Conservation (phyloP, 768 basidiomycete species). For the Amanita fuliginea region DNA sequence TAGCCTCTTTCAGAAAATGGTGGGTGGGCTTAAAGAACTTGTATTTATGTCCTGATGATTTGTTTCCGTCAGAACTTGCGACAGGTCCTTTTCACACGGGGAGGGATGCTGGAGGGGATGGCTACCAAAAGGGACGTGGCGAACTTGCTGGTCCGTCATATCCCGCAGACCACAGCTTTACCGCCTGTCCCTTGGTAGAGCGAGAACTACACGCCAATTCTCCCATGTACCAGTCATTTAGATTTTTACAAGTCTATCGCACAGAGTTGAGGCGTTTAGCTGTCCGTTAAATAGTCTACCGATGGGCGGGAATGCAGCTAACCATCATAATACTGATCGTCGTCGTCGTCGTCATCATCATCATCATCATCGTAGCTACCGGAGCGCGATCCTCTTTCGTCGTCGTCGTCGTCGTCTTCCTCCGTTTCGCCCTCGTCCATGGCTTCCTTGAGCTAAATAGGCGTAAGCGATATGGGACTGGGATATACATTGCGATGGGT, state of each 20-base stretch:
- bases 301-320: not conserved
- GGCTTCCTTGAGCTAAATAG: constrained; percentile 59
- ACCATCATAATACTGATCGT: not conserved
- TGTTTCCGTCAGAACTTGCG: constrained; percentile 51
- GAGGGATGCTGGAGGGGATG: constrained; percentile 50
- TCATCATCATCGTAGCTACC: not conserved
- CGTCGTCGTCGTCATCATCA: not conserved
- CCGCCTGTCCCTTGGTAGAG: constrained; percentile 6
- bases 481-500: constrained; percentile 11
- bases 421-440: constrained; percentile 67
- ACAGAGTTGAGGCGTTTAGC: too few relatives aligned
- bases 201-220: not conserved
- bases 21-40: constrained; percentile 11
- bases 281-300: too few relatives aligned
- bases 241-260: too few relatives aligned
- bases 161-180: constrained; percentile 39
- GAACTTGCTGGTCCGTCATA: constrained; percentile 43
- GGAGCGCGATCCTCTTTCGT: constrained; percentile 20
- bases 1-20: constrained; percentile 66
- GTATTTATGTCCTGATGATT: not conserved
- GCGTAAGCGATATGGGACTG: not conserved
- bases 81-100: constrained; percentile 55
- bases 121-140: constrained; percentile 62
- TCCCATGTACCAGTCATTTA: too few relatives aligned
- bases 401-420: constrained; percentile 44